Evolutionary conservation across 2,329 filamentous ascomycete genomes (phyloP).

Genomic region (Fusarium continuum): DNA sequence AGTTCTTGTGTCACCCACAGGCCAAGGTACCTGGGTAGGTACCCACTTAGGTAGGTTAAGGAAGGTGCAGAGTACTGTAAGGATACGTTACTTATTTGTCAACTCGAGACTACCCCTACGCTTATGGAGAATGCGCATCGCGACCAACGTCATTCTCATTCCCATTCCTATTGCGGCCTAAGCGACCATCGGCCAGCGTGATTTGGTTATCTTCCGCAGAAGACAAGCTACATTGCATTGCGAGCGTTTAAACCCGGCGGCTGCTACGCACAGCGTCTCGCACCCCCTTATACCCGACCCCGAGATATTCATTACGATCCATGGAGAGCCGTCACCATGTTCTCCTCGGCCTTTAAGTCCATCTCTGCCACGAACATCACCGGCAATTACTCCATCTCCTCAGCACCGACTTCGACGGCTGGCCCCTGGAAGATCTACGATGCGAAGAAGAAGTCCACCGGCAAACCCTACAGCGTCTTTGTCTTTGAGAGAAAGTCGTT

Average conservation of each 20-base stretch:
- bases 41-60: too few relatives aligned
- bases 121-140: constrained; percentile 30
- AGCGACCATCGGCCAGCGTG: constrained; percentile 12
- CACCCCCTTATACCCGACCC: constrained; percentile 1
- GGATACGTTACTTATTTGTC: constrained; percentile 37
- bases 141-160: constrained; percentile 33
- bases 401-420: constrained; percentile 78
- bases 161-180: constrained; percentile 6
- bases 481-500: constrained; percentile 91
- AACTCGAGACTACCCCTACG: constrained; percentile 33
- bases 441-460: constrained; percentile 94
- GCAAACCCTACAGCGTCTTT: constrained; percentile 89
- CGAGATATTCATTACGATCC: constrained; percentile 45
- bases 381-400: constrained; percentile 86
- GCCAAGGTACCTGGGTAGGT: too few relatives aligned
- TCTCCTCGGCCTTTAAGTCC: constrained; percentile 91
- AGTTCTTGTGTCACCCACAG: too few relatives aligned
- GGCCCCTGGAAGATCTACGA: constrained; percentile 98
- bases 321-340: constrained; percentile 67
- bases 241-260: not conserved
- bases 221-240: not conserved
- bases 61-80: not conserved
- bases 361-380: constrained; percentile 91
- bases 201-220: not conserved
- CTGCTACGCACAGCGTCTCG: constrained; percentile 2